These are phyloP conservation scores for Venturia carpophila DNA, from an alignment of 2,329 filamentous ascomycete genomes.

Conservation along the genomic window DNA sequence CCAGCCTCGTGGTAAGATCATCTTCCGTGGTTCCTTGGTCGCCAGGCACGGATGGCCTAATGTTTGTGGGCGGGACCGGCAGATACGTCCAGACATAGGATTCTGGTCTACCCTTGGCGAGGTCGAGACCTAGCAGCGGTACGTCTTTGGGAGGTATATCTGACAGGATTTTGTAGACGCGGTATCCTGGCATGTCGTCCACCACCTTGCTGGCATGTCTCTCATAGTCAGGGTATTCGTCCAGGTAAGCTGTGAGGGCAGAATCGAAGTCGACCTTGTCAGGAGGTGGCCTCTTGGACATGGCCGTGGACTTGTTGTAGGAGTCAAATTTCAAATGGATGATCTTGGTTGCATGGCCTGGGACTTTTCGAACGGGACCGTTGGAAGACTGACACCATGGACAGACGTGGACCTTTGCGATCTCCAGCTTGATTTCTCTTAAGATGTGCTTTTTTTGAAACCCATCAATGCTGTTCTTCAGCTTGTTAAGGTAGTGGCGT, in stretches of 20 bases:
- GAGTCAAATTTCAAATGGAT: conserved; percentile 86
- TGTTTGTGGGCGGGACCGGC: conserved; percentile 87
- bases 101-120: conserved; percentile 78
- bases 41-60: conserved; percentile 87
- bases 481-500: conserved; percentile 66
- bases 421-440: conserved; percentile 84
- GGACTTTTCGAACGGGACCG: conserved; percentile 84
- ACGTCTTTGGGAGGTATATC: conserved; percentile 78
- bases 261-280: conserved; percentile 79
- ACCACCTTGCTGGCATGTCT: conserved; percentile 87
- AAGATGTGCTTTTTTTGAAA: conserved; percentile 73
- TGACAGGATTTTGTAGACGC: conserved; percentile 86
- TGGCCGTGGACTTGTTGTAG: conserved; percentile 81
- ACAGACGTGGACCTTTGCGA: conserved; percentile 77
- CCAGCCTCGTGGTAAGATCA: conserved; percentile 92
- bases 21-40: conserved; percentile 92
- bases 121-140: conserved; percentile 82
- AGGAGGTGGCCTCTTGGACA: conserved; percentile 72
- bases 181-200: conserved; percentile 86
- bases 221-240: conserved; percentile 64
- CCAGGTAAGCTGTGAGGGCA: conserved; percentile 74
- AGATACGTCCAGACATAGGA: conserved; percentile 98
- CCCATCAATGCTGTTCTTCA: conserved; percentile 73
- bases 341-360: conserved; percentile 75
- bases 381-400: conserved; percentile 75